Percentiles rank a stretch among this genome's conserved stretches.
Evolutionary conservation across 352 stramenopile species (phyloP).

Genomic region (Pythium chondricola): DNA sequence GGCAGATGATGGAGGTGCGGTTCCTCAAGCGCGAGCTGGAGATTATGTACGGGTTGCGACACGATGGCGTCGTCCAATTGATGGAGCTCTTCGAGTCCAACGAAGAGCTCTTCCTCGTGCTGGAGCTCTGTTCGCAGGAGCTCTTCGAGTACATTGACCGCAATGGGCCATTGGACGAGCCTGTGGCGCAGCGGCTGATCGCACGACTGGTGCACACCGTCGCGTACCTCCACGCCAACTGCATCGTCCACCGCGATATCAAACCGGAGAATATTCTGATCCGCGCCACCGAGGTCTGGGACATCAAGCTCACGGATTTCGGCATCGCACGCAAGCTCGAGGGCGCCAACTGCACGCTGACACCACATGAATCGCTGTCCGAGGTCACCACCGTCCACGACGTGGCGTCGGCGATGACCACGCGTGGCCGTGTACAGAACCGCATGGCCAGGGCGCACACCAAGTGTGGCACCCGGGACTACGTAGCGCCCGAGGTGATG

Average conservation of each 20-base stretch:
- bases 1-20: slow-evolving; percentile 69
- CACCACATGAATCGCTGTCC: slow-evolving; percentile 61
- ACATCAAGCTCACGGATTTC: slow-evolving; percentile 83
- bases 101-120: slow-evolving; percentile 71
- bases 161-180: slow-evolving; percentile 64
- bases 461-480: slow-evolving; percentile 81
- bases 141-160: slow-evolving; percentile 81
- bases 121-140: slow-evolving; percentile 75
- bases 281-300: slow-evolving; percentile 48
- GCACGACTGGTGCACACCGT: slow-evolving; percentile 71
- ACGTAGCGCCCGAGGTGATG: slow-evolving; percentile 82
- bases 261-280: slow-evolving; percentile 85
- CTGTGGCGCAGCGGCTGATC: slow-evolving; percentile 58
- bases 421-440: slow-evolving; percentile 40
- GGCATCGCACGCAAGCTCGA: slow-evolving; percentile 76
- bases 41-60: slow-evolving; percentile 71
- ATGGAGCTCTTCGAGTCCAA: slow-evolving; percentile 74
- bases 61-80: slow-evolving; percentile 74
- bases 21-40: slow-evolving; percentile 85
- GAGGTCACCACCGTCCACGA: slow-evolving; percentile 62
- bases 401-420: slow-evolving; percentile 2
- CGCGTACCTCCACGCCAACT: slow-evolving; percentile 76
- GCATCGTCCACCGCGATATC: slow-evolving; percentile 83
- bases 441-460: slow-evolving; percentile 67
- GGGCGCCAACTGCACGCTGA: slow-evolving; percentile 48